Evolutionary conservation across 768 basidiomycete genomes (phyloP), one percentile per base, ranked within the genome.

Genomic region (Cantharellus cinnabarinus): DNA sequence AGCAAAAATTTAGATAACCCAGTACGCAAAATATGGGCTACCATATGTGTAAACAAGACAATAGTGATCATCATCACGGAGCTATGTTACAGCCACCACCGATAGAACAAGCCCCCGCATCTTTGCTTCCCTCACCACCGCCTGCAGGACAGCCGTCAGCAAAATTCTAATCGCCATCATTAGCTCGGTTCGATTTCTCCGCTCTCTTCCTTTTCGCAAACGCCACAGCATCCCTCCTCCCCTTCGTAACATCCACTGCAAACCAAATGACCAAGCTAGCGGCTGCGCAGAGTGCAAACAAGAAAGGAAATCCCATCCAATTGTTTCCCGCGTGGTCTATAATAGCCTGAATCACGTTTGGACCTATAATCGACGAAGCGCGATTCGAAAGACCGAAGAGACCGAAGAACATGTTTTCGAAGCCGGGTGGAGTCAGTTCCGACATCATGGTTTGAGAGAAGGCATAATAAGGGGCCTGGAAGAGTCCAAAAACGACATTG

Each of bases 401-500:
- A n/a, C 56, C 44, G 37, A 42, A 14, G 59, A 76, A 78, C 79
- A 79, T 88, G 66, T 88, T 86, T 64, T 90, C 88, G 65, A 85
- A 90, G 0, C 88, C 89, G 1, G 85, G 83, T 7, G 88, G 88
- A 3, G 83, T 80, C 5, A 93, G 77, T 68, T 91, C 89, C 0
- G 65, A 64, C 39, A 70, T 68, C 66, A 69, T 68, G 4, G 68
- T 66, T 65, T 69, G 67, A 5, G 42, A 80, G 66, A 83, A 87
- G 0, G 89, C 85, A 66, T 86, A 90, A 70, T 88, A 91, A 0
- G 88, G 88, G 1, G 83, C 83, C 71, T 89, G 83, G 74, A 87
- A 87, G 4, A 89, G 69, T 7, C 86, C 85, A 64, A 83, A 85
- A 2, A 88, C 69, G 55, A 86, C 73, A 60, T 87, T 88, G 70